These are phyloP conservation scores for Avena atlantica DNA, from an alignment of 176 grass and related monocot genomes.

Conservation along the genomic window DNA sequence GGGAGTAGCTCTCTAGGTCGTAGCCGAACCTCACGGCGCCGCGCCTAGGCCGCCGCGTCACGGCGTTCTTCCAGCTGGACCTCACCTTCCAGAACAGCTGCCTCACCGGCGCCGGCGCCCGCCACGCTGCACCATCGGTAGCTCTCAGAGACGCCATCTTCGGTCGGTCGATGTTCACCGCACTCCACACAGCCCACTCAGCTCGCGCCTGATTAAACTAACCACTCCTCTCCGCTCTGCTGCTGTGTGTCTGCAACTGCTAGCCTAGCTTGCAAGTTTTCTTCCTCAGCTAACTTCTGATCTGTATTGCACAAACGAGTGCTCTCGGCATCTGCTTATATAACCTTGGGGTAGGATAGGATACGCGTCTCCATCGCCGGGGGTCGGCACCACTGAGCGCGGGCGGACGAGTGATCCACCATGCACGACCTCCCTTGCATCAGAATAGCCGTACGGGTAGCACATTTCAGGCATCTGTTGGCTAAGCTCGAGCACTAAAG, in stretches of 20 bases:
- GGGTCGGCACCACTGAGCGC: not conserved
- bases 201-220: not conserved
- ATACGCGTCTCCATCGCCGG: not conserved
- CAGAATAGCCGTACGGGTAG: no score
- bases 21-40: conserved; percentile 25
- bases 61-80: conserved; percentile 1
- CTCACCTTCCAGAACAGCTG: conserved; percentile 45
- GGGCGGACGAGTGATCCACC: no score
- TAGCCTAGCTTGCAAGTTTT: not conserved
- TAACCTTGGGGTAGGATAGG: not conserved
- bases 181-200: not conserved
- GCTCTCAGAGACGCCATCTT: conserved; percentile 14
- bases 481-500: no score
- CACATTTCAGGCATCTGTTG: no score
- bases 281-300: not conserved
- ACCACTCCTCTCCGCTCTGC: no score
- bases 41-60: not conserved
- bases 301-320: not conserved
- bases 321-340: not conserved
- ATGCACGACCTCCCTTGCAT: no score
- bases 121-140: not conserved
- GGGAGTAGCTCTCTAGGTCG: conserved; percentile 43
- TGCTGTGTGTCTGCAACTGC: not conserved
- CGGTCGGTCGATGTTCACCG: not conserved
- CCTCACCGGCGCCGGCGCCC: conserved; percentile 11